These are phyloP conservation scores for Draba incana DNA, from an alignment of 345 rosid genomes.

Conservation along the genomic window DNA sequence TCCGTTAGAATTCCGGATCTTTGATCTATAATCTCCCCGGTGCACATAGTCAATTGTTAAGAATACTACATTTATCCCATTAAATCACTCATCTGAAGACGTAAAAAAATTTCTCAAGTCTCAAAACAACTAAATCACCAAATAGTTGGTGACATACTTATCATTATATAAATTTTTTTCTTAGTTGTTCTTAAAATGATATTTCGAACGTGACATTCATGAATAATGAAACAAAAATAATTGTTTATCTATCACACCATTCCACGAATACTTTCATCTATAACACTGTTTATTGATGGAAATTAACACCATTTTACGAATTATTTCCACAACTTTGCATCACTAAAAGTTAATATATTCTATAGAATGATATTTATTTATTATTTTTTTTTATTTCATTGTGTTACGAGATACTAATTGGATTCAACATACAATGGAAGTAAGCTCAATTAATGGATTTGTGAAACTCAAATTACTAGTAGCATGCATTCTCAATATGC, in stretches of 20 bases:
- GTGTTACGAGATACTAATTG: background rate
- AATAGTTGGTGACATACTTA: too few species aligned
- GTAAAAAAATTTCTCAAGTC: too few species aligned
- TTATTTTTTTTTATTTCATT: background rate
- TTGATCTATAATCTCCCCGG: too few species aligned
- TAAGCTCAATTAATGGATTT: background rate
- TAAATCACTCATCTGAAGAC: too few species aligned
- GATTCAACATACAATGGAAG: background rate
- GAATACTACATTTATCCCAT: too few species aligned
- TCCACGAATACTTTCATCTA: background rate
- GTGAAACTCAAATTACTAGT: background rate
- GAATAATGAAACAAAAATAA: background rate
- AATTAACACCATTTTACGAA: background rate
- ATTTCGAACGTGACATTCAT: background rate
- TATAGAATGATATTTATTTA: background rate
- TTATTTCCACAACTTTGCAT: constrained; percentile 1
- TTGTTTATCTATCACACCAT: background rate
- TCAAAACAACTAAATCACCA: too few species aligned
- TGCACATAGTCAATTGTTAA: too few species aligned
- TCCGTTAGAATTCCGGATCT: too few species aligned
- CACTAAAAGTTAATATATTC: background rate
- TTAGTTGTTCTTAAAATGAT: background rate
- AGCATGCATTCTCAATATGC: constrained; percentile 18
- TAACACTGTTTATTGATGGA: background rate
- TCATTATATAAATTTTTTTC: too few species aligned